Evolutionary conservation across 129 eudicot species (phyloP).

Genomic region (Kitagawia praeruptora): DNA sequence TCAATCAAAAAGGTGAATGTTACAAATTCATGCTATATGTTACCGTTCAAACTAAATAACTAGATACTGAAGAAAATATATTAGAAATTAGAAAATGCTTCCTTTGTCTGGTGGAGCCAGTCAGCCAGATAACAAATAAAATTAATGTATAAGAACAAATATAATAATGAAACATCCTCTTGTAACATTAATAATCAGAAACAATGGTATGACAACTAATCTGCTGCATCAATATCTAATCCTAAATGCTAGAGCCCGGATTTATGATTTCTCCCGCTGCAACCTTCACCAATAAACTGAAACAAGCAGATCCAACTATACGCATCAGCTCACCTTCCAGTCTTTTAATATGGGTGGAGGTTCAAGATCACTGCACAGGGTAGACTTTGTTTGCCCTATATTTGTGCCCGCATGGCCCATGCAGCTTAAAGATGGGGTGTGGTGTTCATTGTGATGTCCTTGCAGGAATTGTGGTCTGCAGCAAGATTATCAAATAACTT

Average conservation of each 20-base stretch:
- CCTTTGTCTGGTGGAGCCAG: neutral
- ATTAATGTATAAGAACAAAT: conserved; percentile 1
- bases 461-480: conserved; percentile 55
- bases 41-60: neutral
- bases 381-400: conserved; percentile 11
- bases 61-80: neutral
- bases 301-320: conserved; percentile 5
- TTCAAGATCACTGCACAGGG: conserved; percentile 8
- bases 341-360: conserved; percentile 2
- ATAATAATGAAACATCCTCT: conserved; percentile 1
- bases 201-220: conserved; percentile 15
- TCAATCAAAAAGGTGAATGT: neutral
- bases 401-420: neutral
- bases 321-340: neutral
- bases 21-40: neutral
- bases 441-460: conserved; percentile 50
- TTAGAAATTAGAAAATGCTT: neutral
- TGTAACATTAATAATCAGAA: neutral
- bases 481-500: conserved; percentile 5
- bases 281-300: conserved; percentile 1
- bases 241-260: neutral
- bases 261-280: neutral
- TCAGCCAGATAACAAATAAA: neutral
- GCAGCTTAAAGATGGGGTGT: conserved; percentile 46
- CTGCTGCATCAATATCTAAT: conserved; percentile 13